Conservation (phyloP, 345 rosid genomes). For the Aquilaria malaccensis region DNA sequence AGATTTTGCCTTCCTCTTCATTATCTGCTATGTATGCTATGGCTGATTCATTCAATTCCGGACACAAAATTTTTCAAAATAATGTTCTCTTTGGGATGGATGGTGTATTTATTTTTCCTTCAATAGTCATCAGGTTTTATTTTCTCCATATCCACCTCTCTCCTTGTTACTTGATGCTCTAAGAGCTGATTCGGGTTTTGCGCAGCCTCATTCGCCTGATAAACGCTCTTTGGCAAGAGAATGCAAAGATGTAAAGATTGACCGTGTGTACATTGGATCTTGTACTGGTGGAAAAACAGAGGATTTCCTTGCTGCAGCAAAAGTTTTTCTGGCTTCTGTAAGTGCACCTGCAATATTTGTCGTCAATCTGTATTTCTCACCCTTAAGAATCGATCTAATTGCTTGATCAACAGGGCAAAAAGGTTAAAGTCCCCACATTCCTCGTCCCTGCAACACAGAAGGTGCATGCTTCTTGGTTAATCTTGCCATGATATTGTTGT, state of each 20-base stretch:
- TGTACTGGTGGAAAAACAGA: constrained; percentile 91
- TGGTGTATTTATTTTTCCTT: not conserved
- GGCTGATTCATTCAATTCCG: no score
- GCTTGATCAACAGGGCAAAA: constrained; percentile 46
- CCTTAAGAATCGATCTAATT: constrained; percentile 3
- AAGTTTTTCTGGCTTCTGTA: constrained; percentile 68
- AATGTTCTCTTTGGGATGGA: not conserved
- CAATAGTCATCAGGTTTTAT: no score
- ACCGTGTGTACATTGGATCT: constrained; percentile 88
- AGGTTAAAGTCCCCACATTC: constrained; percentile 81
- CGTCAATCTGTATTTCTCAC: not conserved
- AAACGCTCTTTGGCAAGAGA: constrained; percentile 88
- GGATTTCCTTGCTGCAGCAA: constrained; percentile 84
- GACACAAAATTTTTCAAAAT: not conserved
- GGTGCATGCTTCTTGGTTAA: constrained; percentile 27
- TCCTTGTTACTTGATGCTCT: not conserved
- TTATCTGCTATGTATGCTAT: no score
- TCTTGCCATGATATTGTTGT: not conserved
- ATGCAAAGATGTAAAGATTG: constrained; percentile 91
- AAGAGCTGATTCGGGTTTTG: constrained; percentile 4
- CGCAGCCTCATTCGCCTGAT: constrained; percentile 94
- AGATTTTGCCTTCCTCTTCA: no score
- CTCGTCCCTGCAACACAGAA: constrained; percentile 89
- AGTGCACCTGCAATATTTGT: constrained; percentile 13
- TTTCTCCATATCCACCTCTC: not conserved